Base-by-base conservation (phyloP, 2,329 filamentous ascomycete species). In the Aspergillus novofumigatus region DNA sequence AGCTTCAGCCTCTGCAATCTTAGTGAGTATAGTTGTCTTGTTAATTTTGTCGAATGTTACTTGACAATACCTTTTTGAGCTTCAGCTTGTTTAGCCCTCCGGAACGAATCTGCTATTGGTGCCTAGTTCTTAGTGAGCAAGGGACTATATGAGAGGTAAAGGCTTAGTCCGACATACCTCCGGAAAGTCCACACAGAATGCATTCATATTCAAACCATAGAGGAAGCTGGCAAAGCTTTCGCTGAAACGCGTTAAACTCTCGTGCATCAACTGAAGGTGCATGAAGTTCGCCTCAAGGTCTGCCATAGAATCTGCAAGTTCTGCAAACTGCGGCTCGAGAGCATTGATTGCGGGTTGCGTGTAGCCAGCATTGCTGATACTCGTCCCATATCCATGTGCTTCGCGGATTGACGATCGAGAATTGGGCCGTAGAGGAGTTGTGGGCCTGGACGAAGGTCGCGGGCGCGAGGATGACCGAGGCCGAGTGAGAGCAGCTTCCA, bases 191-290 rank as follows among this genome's bases (percentile, higher is more conserved):
- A 97, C 92, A 73, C 93, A 97, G 72, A 97, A 99, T 1, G 94
- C 94, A 74, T 97, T 97, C 92, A 99, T 97, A 71, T 97, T 97
- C 72, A 99, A 75, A 1, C 94, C 94, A 68, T 97, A 99, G 49
- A 99, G 77, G 68, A 99, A 97, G 65, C 89, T 91, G 1, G 92
- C 92, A 75, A 99, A 99, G 69, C 90, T 95, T 80, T 99, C 94
- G 74, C 88, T 93, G 75, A 99, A 99, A 26, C 94, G 86, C 25
- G 91, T 86, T 64, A 99, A 77, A 68, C 91, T 96, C 78, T 97
- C 93, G 70, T 99, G 92, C 87, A 99, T 95, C 61, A 97, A 79
- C 74, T 97, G 93, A 64, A 99, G 86, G 72, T 97, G 92, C 88
- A 96, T 91, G 80, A 97, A 92, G 74, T 99, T 97, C 59, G 92